Conservation (phyloP, 2,329 filamentous ascomycete genomes). For the Verticillium isaacii region DNA sequence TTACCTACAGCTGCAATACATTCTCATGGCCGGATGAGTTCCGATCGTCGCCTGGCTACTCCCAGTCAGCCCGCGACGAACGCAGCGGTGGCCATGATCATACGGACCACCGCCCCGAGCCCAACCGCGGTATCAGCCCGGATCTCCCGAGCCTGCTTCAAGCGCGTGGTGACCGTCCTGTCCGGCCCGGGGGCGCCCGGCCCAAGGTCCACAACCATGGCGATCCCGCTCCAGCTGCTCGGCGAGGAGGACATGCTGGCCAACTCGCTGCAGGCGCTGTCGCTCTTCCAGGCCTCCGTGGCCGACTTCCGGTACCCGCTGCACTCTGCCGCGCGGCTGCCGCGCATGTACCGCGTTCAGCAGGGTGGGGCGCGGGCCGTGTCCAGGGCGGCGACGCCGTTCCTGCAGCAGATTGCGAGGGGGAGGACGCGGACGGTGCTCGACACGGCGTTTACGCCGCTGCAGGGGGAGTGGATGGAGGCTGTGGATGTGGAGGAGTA, state of each 20-base stretch:
- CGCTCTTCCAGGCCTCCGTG: neutral
- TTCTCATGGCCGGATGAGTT: too few relatives aligned
- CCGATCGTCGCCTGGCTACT: too few relatives aligned
- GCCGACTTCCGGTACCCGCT: neutral
- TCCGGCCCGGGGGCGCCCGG: neutral
- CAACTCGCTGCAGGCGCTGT: neutral
- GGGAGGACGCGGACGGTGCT: neutral
- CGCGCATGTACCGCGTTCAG: neutral
- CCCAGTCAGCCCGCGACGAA: neutral
- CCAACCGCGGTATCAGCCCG: neutral
- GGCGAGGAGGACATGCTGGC: neutral
- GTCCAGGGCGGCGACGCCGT: neutral
- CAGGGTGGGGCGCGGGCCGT: neutral
- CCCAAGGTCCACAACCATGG: neutral
- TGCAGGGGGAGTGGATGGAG: neutral
- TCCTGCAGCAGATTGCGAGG: neutral
- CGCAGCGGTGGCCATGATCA: neutral
- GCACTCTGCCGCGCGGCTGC: neutral
- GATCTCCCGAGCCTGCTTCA: neutral
- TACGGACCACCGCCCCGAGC: neutral
- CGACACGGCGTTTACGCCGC: neutral
- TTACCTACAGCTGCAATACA: too few relatives aligned
- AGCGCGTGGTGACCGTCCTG: neutral
- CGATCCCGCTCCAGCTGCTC: neutral
- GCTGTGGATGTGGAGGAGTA: conserved; percentile 1